Percentiles rank a stretch among this genome's conserved stretches.
These are phyloP conservation scores for Tripidium arundinaceum DNA, from an alignment of 202 grass and related monocot genomes.

Conservation along the genomic window DNA sequence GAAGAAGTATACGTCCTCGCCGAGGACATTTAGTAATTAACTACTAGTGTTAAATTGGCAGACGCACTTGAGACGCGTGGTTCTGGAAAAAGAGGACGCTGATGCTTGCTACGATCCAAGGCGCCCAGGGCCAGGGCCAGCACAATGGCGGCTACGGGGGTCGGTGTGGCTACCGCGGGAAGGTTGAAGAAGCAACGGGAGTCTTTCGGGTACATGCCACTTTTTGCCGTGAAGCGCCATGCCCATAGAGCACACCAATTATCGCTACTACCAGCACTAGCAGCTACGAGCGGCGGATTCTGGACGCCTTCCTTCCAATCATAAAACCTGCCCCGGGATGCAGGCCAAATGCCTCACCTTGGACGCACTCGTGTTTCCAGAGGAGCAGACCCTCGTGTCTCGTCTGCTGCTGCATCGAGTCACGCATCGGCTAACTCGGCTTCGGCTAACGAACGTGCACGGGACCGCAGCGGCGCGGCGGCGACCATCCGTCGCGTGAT, in stretches of 20 bases:
- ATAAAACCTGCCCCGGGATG: conserved; percentile 18
- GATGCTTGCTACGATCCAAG: too few relatives aligned
- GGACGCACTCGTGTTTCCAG: conserved; percentile 26
- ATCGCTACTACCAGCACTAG: background rate
- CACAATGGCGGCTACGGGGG: too few relatives aligned
- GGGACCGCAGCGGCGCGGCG: background rate
- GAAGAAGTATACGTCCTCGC: too few relatives aligned
- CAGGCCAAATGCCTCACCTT: background rate
- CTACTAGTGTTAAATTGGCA: too few relatives aligned
- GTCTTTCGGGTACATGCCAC: too few relatives aligned
- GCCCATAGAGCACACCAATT: background rate
- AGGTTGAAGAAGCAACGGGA: too few relatives aligned
- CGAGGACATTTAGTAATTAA: too few relatives aligned
- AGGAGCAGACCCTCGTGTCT: background rate
- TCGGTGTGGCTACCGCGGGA: too few relatives aligned
- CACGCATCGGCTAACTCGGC: background rate
- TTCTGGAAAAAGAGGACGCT: too few relatives aligned
- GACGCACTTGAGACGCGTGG: too few relatives aligned
- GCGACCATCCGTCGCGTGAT: background rate
- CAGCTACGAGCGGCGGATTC: background rate
- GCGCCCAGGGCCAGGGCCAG: too few relatives aligned
- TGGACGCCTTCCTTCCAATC: conserved; percentile 8
- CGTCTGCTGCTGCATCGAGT: background rate
- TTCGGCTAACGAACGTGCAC: background rate
- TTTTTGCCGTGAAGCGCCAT: too few relatives aligned